phyloP scores from a whole-genome alignment of 768 basidiomycete species.

The Rhodotorula kratochvilovae region DNA sequence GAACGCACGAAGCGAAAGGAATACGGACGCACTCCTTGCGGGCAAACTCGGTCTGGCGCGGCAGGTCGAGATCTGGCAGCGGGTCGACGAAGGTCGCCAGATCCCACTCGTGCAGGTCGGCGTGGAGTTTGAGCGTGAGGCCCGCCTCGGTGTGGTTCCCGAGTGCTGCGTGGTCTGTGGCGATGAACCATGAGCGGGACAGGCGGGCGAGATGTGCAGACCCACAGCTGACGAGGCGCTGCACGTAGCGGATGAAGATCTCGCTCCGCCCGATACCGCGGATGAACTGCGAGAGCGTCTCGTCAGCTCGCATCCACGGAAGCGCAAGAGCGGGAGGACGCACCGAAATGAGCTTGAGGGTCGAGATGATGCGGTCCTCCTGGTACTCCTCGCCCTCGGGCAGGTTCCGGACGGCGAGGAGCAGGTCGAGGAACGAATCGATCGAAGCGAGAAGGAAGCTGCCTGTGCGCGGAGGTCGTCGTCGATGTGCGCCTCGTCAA shows the following conservation, averaged over 20 bases:
- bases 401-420: slow-evolving; percentile 77
- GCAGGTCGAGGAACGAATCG: slow-evolving; percentile 83
- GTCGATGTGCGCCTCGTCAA: slow-evolving; percentile 76
- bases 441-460: slow-evolving; percentile 78
- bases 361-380: slow-evolving; percentile 89
- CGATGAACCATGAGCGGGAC: too few species aligned
- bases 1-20: accelerated
- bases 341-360: slow-evolving; percentile 57
- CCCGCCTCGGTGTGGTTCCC: slow-evolving; percentile 92
- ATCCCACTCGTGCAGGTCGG: slow-evolving; percentile 89
- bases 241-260: slow-evolving; percentile 89
- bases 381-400: slow-evolving; percentile 90
- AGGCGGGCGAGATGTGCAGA: too few species aligned
- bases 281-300: slow-evolving; percentile 72
- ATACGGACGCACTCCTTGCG: slow-evolving; percentile 63
- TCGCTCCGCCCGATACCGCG: slow-evolving; percentile 84
- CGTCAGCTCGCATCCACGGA: too few species aligned
- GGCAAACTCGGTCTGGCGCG: slow-evolving; percentile 87
- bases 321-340: too few species aligned
- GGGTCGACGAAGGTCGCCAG: slow-evolving; percentile 72
- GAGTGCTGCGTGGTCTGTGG: slow-evolving; percentile 57
- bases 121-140: slow-evolving; percentile 84
- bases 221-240: slow-evolving; percentile 75
- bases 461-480: slow-evolving; percentile 72
- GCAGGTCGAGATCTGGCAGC: slow-evolving; percentile 82